Evolutionary conservation across 208 protist species (phyloP).

Genomic region (Acanthamoeba castellanii): DNA sequence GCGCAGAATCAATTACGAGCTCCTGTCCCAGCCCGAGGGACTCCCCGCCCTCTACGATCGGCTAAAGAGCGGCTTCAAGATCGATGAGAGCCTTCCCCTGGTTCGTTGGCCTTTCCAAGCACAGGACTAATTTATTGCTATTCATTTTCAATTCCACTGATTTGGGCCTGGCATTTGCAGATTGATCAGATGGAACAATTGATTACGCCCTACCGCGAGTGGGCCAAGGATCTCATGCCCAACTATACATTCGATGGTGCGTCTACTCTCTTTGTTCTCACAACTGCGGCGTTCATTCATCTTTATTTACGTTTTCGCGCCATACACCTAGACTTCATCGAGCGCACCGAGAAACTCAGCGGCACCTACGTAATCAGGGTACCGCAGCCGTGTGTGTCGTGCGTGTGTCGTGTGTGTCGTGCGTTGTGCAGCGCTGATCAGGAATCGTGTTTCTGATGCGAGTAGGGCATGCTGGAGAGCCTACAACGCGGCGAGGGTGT

Average conservation of each 20-base stretch:
- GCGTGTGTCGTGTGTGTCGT: background rate
- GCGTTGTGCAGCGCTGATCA: background rate
- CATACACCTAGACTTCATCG: constrained; percentile 10
- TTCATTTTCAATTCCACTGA: background rate
- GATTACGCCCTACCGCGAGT: constrained; percentile 34
- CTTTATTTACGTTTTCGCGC: background rate
- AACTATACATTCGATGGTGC: constrained; percentile 40
- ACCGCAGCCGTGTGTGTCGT: background rate
- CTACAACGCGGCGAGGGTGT: constrained; percentile 23
- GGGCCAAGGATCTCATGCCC: constrained; percentile 57
- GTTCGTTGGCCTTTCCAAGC: background rate
- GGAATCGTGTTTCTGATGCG: background rate
- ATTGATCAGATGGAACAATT: constrained; percentile 48
- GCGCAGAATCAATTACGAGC: background rate
- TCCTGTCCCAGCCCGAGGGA: background rate
- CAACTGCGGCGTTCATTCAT: background rate
- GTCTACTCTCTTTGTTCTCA: background rate
- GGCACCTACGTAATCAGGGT: constrained; percentile 10
- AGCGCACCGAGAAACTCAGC: constrained; percentile 50
- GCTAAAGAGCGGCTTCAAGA: background rate
- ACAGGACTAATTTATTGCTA: background rate
- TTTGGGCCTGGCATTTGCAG: background rate
- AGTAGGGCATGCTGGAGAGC: constrained; percentile 16
- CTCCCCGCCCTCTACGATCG: constrained; percentile 34
- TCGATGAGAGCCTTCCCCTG: constrained; percentile 29